Percentiles rank a stretch among this genome's conserved stretches.
Evolutionary conservation across 441 rosid genomes (phyloP).

Genomic region (Populus hybrid): DNA sequence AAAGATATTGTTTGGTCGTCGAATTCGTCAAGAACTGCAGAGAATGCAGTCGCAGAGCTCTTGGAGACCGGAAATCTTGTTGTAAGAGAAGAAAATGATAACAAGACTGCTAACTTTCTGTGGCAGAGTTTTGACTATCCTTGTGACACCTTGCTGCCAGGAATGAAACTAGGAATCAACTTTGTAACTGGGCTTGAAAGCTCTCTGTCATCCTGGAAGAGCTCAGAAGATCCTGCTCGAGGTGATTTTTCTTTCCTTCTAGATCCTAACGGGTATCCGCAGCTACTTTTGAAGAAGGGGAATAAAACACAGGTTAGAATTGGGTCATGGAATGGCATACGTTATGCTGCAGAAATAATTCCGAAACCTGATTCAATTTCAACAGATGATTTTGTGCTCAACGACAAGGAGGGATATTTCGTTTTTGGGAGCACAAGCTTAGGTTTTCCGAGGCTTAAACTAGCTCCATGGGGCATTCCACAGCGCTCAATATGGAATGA

Average conservation of each 20-base stretch:
- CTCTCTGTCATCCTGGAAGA: slow-evolving; percentile 37
- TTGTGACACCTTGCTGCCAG: background rate
- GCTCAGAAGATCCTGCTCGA: slow-evolving; percentile 49
- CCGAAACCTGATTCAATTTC: slow-evolving; percentile 25
- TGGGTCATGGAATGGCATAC: slow-evolving; percentile 57
- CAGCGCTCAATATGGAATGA: slow-evolving; percentile 45
- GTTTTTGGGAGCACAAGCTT: slow-evolving; percentile 18
- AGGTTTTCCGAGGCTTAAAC: slow-evolving; percentile 30
- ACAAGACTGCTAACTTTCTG: too few species aligned
- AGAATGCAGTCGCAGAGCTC: background rate
- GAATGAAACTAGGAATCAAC: background rate
- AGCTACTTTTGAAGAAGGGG: slow-evolving; percentile 26
- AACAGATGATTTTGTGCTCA: slow-evolving; percentile 28
- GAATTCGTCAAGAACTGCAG: slow-evolving; percentile 8
- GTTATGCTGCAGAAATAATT: slow-evolving; percentile 54
- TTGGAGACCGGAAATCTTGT: background rate
- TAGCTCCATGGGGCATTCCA: slow-evolving; percentile 35
- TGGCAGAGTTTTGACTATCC: too few species aligned
- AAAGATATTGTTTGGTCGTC: slow-evolving; percentile 44
- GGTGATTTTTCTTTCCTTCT: slow-evolving; percentile 46
- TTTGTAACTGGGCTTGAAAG: background rate
- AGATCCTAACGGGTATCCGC: slow-evolving; percentile 46
- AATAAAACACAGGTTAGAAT: slow-evolving; percentile 28
- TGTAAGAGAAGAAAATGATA: background rate
- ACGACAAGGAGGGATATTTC: slow-evolving; percentile 37